phyloP scores from a whole-genome alignment of 2,329 filamentous ascomycete species.

The Fusarium torulosum region DNA sequence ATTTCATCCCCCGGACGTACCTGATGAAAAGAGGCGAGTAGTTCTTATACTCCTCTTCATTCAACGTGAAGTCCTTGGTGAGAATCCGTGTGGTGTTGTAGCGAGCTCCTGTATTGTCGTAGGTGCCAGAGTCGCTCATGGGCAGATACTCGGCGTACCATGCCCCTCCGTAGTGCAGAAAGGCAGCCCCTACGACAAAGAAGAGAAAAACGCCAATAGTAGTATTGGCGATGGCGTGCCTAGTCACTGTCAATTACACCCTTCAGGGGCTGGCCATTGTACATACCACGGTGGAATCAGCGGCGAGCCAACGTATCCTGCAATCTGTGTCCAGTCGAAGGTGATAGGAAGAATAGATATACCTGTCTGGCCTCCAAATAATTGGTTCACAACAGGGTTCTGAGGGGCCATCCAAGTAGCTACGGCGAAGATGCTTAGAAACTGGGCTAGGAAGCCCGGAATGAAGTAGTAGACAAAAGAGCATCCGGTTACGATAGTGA shows the following conservation, averaged over 20 bases:
- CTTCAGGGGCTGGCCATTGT: neutral
- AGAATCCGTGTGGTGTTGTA: conserved; percentile 77
- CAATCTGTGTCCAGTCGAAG: conserved; percentile 81
- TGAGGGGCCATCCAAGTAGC: conserved; percentile 79
- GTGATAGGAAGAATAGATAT: conserved; percentile 77
- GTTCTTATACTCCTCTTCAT: conserved; percentile 71
- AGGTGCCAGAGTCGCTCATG: conserved; percentile 77
- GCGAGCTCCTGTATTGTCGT: conserved; percentile 74
- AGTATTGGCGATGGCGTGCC: conserved; percentile 80
- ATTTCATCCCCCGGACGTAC: conserved; percentile 45
- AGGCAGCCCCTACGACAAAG: conserved; percentile 69
- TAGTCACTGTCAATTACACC: conserved; percentile 39
- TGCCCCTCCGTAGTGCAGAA: conserved; percentile 73
- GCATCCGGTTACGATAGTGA: conserved; percentile 67
- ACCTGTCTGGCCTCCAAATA: conserved; percentile 78
- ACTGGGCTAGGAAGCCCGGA: conserved; percentile 76
- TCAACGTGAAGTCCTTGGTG: conserved; percentile 70
- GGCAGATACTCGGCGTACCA: conserved; percentile 76
- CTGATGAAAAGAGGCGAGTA: conserved; percentile 78
- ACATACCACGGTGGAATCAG: conserved; percentile 75
- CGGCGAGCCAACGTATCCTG: conserved; percentile 76
- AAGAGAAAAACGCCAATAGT: conserved; percentile 75
- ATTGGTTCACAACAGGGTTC: conserved; percentile 75
- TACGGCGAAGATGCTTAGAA: conserved; percentile 77
- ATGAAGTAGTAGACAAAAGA: conserved; percentile 77